Evolutionary conservation across 2,329 filamentous ascomycete genomes (phyloP), one percentile per base, ranked within the genome.

Genomic region (Chaetomiaceae sp.): DNA sequence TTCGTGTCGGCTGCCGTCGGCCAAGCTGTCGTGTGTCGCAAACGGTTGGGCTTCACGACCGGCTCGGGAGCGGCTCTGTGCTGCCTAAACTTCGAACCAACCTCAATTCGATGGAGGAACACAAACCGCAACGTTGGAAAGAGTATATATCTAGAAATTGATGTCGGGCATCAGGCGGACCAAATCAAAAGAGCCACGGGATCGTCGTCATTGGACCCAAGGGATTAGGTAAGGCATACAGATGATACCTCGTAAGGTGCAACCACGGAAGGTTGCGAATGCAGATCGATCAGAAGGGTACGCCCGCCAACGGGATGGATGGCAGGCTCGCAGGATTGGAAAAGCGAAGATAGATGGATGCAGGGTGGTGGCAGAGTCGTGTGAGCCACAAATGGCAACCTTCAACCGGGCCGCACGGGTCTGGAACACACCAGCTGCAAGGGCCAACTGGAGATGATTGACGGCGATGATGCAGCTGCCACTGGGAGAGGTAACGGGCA

Each of bases 111-210:
- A n/a, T n/a, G n/a, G n/a, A n/a, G n/a, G n/a, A n/a, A n/a, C n/a
- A n/a, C n/a, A n/a, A n/a, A n/a, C n/a, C n/a, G n/a, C n/a, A n/a
- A n/a, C n/a, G n/a, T n/a, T n/a, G n/a, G n/a, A n/a, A n/a, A n/a
- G n/a, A n/a, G n/a, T n/a, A n/a, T n/a, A n/a, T n/a, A n/a, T n/a
- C 46, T 26, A 10, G 10, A 14, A 9, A 27, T 15, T 45, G 20
- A 40, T 38, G 17, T 7, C 40, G 18, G 34, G 50, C 35, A 48
- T 57, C 58, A 60, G 50, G 51, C 49, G 56, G 57, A 53, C 57
- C 55, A 58, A 53, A 57, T 33, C 54, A 45, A 50, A 53, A 50
- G 45, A 57, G 58, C 58, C 60, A 62, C 60, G 60, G 60, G 59
- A 58, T 50, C 44, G 42, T 38, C 45, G 49, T 42, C 42, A 48